Base-by-base conservation (phyloP, 2,329 filamentous ascomycete genomes). In the Cyphellophora europaea region DNA sequence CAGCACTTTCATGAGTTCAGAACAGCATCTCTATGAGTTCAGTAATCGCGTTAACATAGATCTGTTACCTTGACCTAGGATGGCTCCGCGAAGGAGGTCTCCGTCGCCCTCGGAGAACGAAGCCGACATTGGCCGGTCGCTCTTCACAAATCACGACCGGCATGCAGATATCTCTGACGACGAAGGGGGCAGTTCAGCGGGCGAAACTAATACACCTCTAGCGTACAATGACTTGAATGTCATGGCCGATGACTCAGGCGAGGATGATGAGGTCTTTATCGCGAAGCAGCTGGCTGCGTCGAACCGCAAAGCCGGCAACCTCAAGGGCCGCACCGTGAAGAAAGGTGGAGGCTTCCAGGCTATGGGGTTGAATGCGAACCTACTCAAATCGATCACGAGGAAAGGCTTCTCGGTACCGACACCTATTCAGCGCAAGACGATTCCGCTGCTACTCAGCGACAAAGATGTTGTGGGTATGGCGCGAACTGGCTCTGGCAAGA, bases 391-490 rank as follows among this genome's bases (percentile, higher is more conserved):
- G 2, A 96, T 98, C 46, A 75, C 83, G 10, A 75, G 84, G 50
- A 98, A 96, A 63, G 93, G 91, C 11, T 98, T 95, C 61, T 86
- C 82, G 1, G 85, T 96, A 3, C 93, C 93, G 3, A 98, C 91
- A 0, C 91, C 91, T 0, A 98, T 98, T 59, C 91, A 98, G 65
- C 77, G 91, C 49, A 96, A 96, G 62, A 85, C 91, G 2, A 94
- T 98, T 31, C 93, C 91, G 3, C 68, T 96, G 36, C 77, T 98
- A 36, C 69, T 96, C 49, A 83, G 93, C 42, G 76, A 82, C 35
- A 84, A 87, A 61, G 91, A 98, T 70, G 84, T 96, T n/a, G 89
- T 98, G 15, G 93, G 88, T 47, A 98, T 98, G 91, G 91, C 91
- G 5, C 74, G 93, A 47, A 98, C 93, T n/a, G 91, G 91, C 56